Conservation (phyloP, 306 rosid species). For the Cucurbita ficifolia region DNA sequence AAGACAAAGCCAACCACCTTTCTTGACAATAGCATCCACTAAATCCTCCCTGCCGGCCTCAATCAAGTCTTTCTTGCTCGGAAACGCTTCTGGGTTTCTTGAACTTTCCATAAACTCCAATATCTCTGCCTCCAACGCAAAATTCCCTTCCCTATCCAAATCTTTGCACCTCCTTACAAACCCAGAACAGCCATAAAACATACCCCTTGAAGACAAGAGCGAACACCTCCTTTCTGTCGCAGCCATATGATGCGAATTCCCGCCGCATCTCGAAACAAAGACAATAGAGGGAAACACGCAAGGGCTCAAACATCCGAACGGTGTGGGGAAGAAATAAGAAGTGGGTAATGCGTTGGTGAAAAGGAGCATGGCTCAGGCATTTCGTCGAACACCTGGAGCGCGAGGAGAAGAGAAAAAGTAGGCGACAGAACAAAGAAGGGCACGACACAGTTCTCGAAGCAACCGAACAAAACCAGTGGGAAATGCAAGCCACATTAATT, state of each 20-base stretch:
- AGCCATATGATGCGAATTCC: conserved; percentile 2
- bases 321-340: conserved; percentile 1
- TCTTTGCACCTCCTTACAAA: conserved; percentile 35
- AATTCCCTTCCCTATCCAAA: conserved; percentile 34
- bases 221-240: conserved; percentile 5
- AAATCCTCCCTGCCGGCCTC: conserved; percentile 72
- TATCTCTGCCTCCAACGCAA: conserved; percentile 48
- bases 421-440: not conserved
- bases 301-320: conserved; percentile 7
- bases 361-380: conserved; percentile 79
- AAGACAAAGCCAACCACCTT: conserved; percentile 82
- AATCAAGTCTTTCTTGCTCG: conserved; percentile 52
- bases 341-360: conserved; percentile 11
- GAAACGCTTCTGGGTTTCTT: conserved; percentile 46
- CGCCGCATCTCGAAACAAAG: conserved; percentile 1
- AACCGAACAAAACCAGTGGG: not conserved
- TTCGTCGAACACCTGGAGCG: conserved; percentile 48
- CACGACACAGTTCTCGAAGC: not conserved
- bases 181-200: conserved; percentile 25
- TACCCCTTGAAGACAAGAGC: conserved; percentile 14
- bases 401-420: not conserved
- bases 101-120: conserved; percentile 77
- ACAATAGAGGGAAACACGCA: conserved; percentile 6
- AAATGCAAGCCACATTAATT: not conserved
- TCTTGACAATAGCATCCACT: conserved; percentile 40